These are phyloP conservation scores for Microcera coccophila DNA, from an alignment of 2,329 filamentous ascomycete species.

Conservation along the genomic window DNA sequence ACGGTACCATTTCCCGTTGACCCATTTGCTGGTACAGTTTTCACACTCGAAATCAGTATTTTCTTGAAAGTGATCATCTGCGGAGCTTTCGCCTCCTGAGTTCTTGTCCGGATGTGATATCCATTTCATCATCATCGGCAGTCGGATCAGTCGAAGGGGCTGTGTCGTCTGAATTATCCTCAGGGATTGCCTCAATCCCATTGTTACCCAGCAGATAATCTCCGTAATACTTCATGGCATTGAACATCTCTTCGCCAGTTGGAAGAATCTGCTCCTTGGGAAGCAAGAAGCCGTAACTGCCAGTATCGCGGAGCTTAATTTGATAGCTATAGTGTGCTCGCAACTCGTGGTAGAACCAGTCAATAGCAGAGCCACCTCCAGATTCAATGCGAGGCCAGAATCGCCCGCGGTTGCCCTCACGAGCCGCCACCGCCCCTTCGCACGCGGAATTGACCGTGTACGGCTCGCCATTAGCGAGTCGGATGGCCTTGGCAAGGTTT, in stretches of 20 bases:
- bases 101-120: slow-evolving; percentile 23
- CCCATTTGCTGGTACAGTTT: not conserved
- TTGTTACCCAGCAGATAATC: slow-evolving; percentile 72
- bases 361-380: slow-evolving; percentile 79
- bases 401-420: slow-evolving; percentile 20
- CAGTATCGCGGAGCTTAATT: slow-evolving; percentile 88
- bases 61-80: no score
- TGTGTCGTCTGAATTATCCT: not conserved
- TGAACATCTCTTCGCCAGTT: slow-evolving; percentile 81
- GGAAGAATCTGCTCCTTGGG: slow-evolving; percentile 84
- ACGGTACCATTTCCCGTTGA: no score
- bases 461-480: slow-evolving; percentile 69
- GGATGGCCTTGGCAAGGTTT: slow-evolving; percentile 84
- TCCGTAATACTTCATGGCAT: slow-evolving; percentile 78
- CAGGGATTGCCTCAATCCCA: slow-evolving; percentile 51
- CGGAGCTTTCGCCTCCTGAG: slow-evolving; percentile 29
- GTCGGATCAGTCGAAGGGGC: not conserved
- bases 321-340: slow-evolving; percentile 83
- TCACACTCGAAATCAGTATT: not conserved
- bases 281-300: slow-evolving; percentile 88
- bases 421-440: slow-evolving; percentile 61
- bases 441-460: slow-evolving; percentile 83
- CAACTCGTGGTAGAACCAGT: slow-evolving; percentile 93
- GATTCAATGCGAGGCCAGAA: slow-evolving; percentile 57
- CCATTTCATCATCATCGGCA: slow-evolving; percentile 16